Base-by-base conservation (phyloP, 495 filamentous ascomycete genomes). In the Gamarada debralockiae region DNA sequence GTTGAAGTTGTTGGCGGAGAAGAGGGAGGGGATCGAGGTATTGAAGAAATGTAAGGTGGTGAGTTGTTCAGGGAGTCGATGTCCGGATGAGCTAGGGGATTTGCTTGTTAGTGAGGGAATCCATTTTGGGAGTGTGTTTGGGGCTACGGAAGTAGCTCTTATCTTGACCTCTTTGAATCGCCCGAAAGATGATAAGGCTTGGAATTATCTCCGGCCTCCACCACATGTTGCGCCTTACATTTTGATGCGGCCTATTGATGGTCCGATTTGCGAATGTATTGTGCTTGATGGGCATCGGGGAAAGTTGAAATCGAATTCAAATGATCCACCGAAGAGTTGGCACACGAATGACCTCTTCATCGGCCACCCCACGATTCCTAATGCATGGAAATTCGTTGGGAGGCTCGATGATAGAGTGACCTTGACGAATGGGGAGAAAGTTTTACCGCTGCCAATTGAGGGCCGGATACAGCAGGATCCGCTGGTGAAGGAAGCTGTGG, bases 371-470 rank as follows among this genome's bases (percentile, higher is more conserved):
- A 72, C 69, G 0, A 73, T 78, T 22, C 67, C 71, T 1, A 67
- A 76, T 48, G 68, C 72, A 9, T 86, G 78, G 80, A 84, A 84
- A 56, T 84, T 82, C 45, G 60, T 77, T 21, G 70, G 70, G 14
- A 67, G 82, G 1, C 45, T 81, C 0, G 82, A 86, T 53, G 82
- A 86, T 56, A 65, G 76, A 0, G 68, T 86, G 10, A 80, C 72
- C 0, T 69, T 85, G 1, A 61, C 74, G 14, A 86, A 82, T 52
- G 82, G 83, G 2, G 81, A 86, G 61, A 85, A 85, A 43, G 74
- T 83, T 0, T 62, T 82, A 1, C 80, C 82, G 2, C 55, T 84
- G 5, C 71, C 77, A 0, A 78, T 83, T 15, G 82, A 86, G 59
- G 75, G 77, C 1, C 61, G 65, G 3, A 76, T 83, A 31, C 73